phyloP scores from a whole-genome alignment of 1,284 basidiomycete genomes.

The Pyrrhoderma noxium region DNA sequence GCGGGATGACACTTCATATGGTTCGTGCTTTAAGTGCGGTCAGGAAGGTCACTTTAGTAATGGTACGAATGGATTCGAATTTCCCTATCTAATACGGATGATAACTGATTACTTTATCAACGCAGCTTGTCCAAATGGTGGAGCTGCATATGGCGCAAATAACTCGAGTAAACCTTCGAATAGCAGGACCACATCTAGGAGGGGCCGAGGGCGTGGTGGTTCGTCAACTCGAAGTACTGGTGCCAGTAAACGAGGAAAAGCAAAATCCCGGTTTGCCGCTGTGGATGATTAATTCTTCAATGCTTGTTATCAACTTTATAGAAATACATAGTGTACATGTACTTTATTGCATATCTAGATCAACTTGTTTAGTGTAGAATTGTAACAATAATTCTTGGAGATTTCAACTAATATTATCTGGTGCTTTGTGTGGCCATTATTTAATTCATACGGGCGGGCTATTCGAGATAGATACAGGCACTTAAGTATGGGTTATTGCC shows the following conservation, averaged over 20 bases:
- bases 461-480: too few species aligned
- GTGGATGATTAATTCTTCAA: conserved; percentile 10
- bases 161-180: conserved; percentile 1
- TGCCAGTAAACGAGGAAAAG: not conserved
- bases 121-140: conserved; percentile 8
- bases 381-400: too few species aligned
- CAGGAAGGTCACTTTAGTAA: conserved; percentile 28
- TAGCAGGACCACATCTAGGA: conserved; percentile 5
- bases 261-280: conserved; percentile 14
- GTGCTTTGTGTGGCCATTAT: too few species aligned
- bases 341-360: too few species aligned
- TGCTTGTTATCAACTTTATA: too few species aligned
- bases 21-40: conserved; percentile 32
- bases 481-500: too few species aligned
- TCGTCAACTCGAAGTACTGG: conserved; percentile 5
- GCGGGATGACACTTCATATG: conserved; percentile 10
- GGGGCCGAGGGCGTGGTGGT: conserved; percentile 9
- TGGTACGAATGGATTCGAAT: conserved; percentile 14
- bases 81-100: not conserved
- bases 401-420: too few species aligned
- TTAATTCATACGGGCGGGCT: too few species aligned
- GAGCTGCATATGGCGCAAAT: not conserved
- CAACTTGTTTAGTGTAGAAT: too few species aligned
- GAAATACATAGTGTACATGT: too few species aligned
- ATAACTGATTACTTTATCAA: not conserved